Percentiles rank a stretch among this genome's conserved stretches.
Evolutionary conservation across 2,329 filamentous ascomycete genomes (phyloP).

Genomic region (Waltergamsia citrina): DNA sequence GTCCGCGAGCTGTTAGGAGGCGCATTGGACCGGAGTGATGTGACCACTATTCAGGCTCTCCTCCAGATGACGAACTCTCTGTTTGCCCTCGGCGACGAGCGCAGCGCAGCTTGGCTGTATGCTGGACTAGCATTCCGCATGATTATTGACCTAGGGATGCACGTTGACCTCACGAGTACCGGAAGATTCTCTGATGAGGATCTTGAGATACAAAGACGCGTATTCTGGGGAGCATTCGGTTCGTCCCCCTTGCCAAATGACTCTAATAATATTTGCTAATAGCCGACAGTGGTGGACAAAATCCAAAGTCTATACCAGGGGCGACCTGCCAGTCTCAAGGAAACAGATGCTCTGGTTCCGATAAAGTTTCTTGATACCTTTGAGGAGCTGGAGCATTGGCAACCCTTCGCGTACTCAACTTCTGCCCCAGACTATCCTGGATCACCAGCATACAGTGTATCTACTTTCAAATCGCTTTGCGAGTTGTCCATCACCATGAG

Average conservation of each 20-base stretch:
- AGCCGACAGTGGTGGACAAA: constrained; percentile 33
- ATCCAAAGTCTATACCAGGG: constrained; percentile 46
- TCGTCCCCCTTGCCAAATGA: constrained; percentile 8
- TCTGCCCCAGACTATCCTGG: constrained; percentile 15
- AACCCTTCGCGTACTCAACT: constrained; percentile 29
- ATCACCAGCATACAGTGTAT: constrained; percentile 29
- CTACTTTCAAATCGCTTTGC: constrained; percentile 30
- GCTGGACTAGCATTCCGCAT: constrained; percentile 46
- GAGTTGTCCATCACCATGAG: constrained; percentile 37
- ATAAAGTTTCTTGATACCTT: constrained; percentile 37
- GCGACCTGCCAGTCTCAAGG: constrained; percentile 34
- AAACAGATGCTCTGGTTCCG: constrained; percentile 34
- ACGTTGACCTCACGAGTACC: constrained; percentile 25
- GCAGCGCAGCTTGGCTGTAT: constrained; percentile 47
- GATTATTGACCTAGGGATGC: constrained; percentile 44
- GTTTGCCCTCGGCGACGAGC: constrained; percentile 38
- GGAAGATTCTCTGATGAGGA: constrained; percentile 32
- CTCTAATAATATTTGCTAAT: not conserved
- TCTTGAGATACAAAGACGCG: constrained; percentile 30
- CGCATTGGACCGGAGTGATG: constrained; percentile 32
- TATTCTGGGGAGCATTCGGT: constrained; percentile 34
- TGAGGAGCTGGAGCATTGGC: constrained; percentile 43
- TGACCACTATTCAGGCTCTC: constrained; percentile 45
- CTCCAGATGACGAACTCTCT: constrained; percentile 40
- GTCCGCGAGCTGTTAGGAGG: constrained; percentile 34